phyloP scores from a whole-genome alignment of 495 filamentous ascomycete species.

The Chaetomium fimeti region DNA sequence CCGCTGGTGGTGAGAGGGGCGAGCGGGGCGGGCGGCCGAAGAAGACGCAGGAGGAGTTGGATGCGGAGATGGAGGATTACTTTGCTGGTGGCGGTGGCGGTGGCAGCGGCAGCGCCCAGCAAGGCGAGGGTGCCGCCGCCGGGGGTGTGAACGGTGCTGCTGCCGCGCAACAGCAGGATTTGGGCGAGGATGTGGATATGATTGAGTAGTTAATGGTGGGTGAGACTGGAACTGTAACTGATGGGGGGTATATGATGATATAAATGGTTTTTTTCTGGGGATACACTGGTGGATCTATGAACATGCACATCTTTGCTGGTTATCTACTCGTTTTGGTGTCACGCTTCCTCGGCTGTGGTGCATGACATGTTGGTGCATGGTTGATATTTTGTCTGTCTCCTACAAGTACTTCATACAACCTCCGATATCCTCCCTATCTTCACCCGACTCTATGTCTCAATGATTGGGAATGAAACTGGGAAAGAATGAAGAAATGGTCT shows the following conservation, averaged over 20 bases:
- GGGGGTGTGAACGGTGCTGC: not conserved
- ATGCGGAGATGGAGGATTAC: conserved; percentile 96
- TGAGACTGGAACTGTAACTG: not conserved
- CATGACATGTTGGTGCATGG: not conserved
- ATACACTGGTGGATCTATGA: not conserved
- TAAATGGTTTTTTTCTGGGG: not conserved
- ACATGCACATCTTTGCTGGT: not conserved
- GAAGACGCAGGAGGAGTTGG: conserved; percentile 90
- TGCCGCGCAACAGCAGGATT: conserved; percentile 1
- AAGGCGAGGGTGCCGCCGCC: conserved; percentile 24
- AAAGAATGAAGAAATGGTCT: too few species aligned
- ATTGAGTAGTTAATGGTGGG: conserved; percentile 28
- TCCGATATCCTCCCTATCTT: too few species aligned
- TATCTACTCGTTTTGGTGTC: not conserved
- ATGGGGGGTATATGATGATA: not conserved
- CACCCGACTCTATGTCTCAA: too few species aligned
- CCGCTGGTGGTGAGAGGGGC: conserved; percentile 44
- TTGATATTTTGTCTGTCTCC: not conserved
- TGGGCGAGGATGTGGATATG: conserved; percentile 34
- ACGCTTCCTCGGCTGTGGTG: not conserved
- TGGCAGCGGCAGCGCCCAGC: conserved; percentile 21
- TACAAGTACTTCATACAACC: too few species aligned
- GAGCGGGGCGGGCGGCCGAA: conserved; percentile 60
- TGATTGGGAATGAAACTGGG: too few species aligned
- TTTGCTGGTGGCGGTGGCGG: conserved; percentile 54